Percentiles rank a stretch among this genome's conserved stretches.
Conservation (phyloP, 305 asterid species). For the Solanum hybrid region DNA sequence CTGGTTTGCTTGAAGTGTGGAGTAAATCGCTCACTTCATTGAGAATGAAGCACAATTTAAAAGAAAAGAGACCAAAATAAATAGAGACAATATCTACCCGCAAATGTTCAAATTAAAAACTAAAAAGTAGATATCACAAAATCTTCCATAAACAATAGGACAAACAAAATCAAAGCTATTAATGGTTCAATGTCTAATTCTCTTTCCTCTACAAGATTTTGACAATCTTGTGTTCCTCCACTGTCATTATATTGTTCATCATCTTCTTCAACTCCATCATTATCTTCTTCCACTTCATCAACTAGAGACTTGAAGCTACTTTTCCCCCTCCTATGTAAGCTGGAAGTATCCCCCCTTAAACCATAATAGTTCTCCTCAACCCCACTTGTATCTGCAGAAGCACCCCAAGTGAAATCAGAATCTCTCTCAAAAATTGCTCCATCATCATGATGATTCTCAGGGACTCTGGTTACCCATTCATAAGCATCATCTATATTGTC, state of each 20-base stretch:
- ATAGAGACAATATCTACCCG: not conserved
- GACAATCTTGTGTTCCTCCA: not conserved
- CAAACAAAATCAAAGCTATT: not conserved
- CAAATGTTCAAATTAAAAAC: not conserved
- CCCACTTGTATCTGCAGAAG: not conserved
- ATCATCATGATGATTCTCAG: not conserved
- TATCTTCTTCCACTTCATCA: not conserved
- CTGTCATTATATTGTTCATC: not conserved
- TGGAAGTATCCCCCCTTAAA: not conserved
- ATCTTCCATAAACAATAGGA: not conserved
- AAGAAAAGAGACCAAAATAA: not conserved
- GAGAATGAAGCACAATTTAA: not conserved
- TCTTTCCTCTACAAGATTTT: not conserved
- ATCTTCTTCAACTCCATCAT: not conserved
- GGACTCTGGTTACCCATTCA: not conserved
- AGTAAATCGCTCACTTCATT: not conserved
- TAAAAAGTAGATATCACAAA: not conserved
- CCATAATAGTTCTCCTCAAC: not conserved
- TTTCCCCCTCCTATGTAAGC: not conserved
- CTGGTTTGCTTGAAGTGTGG: not conserved
- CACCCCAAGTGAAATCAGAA: not conserved
- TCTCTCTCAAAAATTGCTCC: not conserved
- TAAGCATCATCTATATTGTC: not conserved
- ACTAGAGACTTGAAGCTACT: not conserved
- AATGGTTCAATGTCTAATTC: not conserved